Evolutionary conservation across 129 eudicot species (phyloP).

Genomic region (Centaurea solstitialis): DNA sequence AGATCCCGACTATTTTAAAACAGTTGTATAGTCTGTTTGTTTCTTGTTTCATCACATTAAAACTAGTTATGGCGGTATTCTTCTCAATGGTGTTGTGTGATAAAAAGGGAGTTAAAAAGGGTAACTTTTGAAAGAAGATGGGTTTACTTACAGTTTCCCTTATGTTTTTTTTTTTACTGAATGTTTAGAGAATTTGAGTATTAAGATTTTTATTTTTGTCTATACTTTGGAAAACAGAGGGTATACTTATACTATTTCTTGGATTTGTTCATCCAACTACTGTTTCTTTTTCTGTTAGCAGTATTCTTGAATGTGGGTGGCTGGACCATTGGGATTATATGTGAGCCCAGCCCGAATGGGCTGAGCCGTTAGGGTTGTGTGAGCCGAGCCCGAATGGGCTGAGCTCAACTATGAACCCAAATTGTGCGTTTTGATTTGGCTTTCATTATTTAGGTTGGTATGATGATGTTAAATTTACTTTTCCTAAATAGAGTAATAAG

Average conservation of each 20-base stretch:
- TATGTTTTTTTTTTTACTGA: not conserved
- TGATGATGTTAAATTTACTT: not conserved
- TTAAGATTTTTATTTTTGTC: constrained; percentile 21
- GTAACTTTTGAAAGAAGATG: constrained; percentile 22
- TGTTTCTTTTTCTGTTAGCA: constrained; percentile 4
- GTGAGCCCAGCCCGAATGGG: not conserved
- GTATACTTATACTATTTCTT: constrained; percentile 29
- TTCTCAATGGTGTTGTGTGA: constrained; percentile 33
- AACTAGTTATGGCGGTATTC: constrained; percentile 4
- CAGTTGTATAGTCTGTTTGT: constrained; percentile 51
- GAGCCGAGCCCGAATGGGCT: not conserved
- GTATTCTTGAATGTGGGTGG: not conserved
- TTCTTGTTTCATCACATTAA: constrained; percentile 29
- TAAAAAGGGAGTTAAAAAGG: constrained; percentile 31
- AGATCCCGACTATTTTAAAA: constrained; percentile 30
- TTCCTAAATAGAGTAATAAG: not conserved
- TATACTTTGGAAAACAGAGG: constrained; percentile 27
- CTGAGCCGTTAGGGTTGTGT: not conserved
- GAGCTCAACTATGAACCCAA: not conserved
- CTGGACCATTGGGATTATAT: not conserved
- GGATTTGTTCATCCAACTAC: not conserved
- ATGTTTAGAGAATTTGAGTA: constrained; percentile 36
- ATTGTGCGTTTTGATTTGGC: not conserved
- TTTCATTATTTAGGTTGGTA: not conserved
- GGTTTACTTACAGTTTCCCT: constrained; percentile 28